Base-by-base conservation (phyloP, 495 filamentous ascomycete genomes). In the Penicillium waksmanii region DNA sequence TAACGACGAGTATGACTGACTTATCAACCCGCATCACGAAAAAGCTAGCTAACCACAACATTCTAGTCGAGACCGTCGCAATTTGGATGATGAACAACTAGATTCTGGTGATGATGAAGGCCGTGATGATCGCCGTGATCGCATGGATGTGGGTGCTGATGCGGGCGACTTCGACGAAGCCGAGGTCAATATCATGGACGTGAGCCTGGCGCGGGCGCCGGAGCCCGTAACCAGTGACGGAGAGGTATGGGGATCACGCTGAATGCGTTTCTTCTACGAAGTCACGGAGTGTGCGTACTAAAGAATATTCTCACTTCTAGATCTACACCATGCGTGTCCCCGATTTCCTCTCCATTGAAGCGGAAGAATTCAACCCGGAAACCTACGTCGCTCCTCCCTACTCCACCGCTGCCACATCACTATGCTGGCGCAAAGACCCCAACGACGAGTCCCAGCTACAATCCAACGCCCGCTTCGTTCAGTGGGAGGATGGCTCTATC, bases 401-500 rank as follows among this genome's bases (percentile, higher is more conserved):
- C 70, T 79, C 82, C 34, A 85, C 84, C 18, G 88, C 89, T 11
- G 83, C 86, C 13, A 87, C 82, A 17, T 89, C 87, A 12, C 74
- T 90, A 23, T 88, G 87, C 65, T 89, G 88, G 86, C 83, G 89
- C 52, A 82, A 83, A 61, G 84, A 87, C 44, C 87, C 87, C n/a
- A 80, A 77, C 11, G 75, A 89, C 56, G 79, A 81, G 7, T 64
- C 70, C 12, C 70, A 82, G 36, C 75, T 92, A 11, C 84, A 89
- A 65, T 93, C 89, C 36, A 95, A 95, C 69, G 83, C 91, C 6
- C 84, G 88, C 47, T 77, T 94, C 27, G 84, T 92, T 56, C 84
- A 82, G 58, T 96, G 92, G 92, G 89, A 89, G 58, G 91, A 96
- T 66, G 91, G 91, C 38, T 92, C 89, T 6, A 72, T 92, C 27